Evolutionary conservation across 768 basidiomycete genomes (phyloP), one percentile per base, ranked within the genome.

Genomic region (Sutorius australiensis): DNA sequence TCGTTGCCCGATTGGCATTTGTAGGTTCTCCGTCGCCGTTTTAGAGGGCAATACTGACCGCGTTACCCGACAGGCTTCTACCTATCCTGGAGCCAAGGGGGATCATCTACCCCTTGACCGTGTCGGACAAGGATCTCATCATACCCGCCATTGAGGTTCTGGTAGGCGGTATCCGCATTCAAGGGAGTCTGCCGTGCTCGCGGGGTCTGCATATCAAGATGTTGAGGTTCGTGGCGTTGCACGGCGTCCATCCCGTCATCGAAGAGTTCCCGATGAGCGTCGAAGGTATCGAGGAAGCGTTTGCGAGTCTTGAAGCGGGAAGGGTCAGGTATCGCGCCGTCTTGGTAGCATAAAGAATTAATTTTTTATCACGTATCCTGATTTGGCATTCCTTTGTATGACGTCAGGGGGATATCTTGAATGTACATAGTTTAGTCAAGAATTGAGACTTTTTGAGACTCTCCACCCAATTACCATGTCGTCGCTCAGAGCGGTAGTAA

Each of bases 261-360:
- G 65, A 74, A 33, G 53, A 60, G 46, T 74, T 74, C 42, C 57
- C 66, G 6, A 56, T 74, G 61, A 64, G 53, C 10, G 61, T 62
- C 37, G 57, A 57, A 0, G 73, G 73, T 0, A 65, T 73, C 4
- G 57, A 64, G 13, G 58, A 62, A 1, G 72, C 69, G 30, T 45
- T 73, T 44, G 31, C 28, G 30, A 64, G 53, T 47, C 55, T 72
- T 9, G 58, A 51, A 3, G 41, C 51, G 1, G 71, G 71, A 11
- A 51, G 53, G 27, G 17, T 73, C 36, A 63, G 71, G 24, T 72
- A 72, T 17, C 63, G 71, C 12, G 72, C 61, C 0, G 68, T 72
- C 6, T 37, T 72, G 42, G 60, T 59, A 10, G 63, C 1, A 7
- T 46, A 10, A 46, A 12, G 13, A 7, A 12, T 12, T 19, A 3